Base-by-base conservation (phyloP, 768 basidiomycete species). In the Boletus subcaerulescens region DNA sequence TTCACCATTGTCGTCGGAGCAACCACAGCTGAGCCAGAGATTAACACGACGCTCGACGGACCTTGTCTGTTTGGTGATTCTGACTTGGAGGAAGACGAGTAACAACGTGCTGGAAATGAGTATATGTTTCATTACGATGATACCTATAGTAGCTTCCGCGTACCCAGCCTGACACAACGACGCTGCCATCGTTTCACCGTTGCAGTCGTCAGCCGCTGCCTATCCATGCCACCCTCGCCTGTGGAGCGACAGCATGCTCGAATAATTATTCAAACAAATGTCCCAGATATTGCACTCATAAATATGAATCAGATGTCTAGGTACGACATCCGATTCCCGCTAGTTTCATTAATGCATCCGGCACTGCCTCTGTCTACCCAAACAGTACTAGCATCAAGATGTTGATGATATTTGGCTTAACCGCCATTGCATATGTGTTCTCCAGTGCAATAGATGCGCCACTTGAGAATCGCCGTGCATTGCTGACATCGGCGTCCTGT, bases 31-130 rank as follows among this genome's bases (percentile, higher is more conserved):
- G 50, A 44, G 36, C 33, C 35, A 18, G 56, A 56, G 24, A 18
- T 36, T 5, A 58, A 61, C 26, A 29, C 49, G 42, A 46, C 40
- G 5, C 64, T 60, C 35, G 57, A 58, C 14, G 70, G 68, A 20
- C 68, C 68, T 13, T 66, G 68, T 55, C 60, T 70, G 22, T 70
- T 70, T 52, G 55, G 50, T 47, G 68, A 70, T 17, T 72, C 68
- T 40, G 68, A 70, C 48, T 32, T 65, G 44, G 68, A 64, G 20
- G 70, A 70, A 31, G 65, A 67, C n/a, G 60, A 48, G 44, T 68
- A 49, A 35, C 7, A 29, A 46, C 26, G 14, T n/a, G n/a, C n/a
- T n/a, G n/a, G n/a, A n/a, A n/a, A n/a, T n/a, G n/a, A n/a, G 13
- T 12, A 11, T 17, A 17, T 24, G 38, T 39, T 47, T 31, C 36